Evolutionary conservation across 2,329 filamentous ascomycete genomes (phyloP), one percentile per base, ranked within the genome.

Genomic region (Balansia obtecta): DNA sequence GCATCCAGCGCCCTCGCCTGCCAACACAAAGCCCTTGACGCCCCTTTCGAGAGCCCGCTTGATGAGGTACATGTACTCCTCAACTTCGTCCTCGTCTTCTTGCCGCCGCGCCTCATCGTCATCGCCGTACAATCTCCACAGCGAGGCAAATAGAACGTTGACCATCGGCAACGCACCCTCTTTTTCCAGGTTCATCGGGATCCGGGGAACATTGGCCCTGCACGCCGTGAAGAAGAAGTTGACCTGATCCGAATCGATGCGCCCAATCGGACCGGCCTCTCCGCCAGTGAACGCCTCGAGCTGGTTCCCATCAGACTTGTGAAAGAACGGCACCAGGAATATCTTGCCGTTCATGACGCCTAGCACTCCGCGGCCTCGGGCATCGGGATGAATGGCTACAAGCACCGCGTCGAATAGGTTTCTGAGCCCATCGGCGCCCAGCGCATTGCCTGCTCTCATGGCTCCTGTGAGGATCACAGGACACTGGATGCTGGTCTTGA

Each of bases 291-390:
- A 84, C 8, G 79, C 80, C 58, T 83, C 80, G 46, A 82, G 67
- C 2, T 74, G 70, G 64, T 83, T 83, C 46, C 79, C 77, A 57
- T 82, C 77, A 33, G 73, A 78, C 65, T 84, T 84, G 48, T 76
- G 76, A 4, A 69, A 76, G 63, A 76, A 83, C 57, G 73, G 80
- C 16, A 77, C 74, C 18, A 62, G 60, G 49, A 71, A 72, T 56
- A 83, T 82, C 50, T 78, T 74, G 61, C 83, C 80, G 59, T 82
- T 83, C 51, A 83, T 63, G 2, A 76, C 75, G 18, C 82, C 70
- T 71, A 84, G 75, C 15, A 75, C 70, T 40, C 80, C 80, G 1
- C 80, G 69, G 48, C 71, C 67, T 9, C 58, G 61, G 1, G 74
- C 75, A 2, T 63, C 61, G 1, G 69, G 63, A 33, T 65, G 68